Evolutionary conservation across 345 rosid genomes (phyloP), one percentile per base, ranked within the genome.

Genomic region (Salix arbutifolia): DNA sequence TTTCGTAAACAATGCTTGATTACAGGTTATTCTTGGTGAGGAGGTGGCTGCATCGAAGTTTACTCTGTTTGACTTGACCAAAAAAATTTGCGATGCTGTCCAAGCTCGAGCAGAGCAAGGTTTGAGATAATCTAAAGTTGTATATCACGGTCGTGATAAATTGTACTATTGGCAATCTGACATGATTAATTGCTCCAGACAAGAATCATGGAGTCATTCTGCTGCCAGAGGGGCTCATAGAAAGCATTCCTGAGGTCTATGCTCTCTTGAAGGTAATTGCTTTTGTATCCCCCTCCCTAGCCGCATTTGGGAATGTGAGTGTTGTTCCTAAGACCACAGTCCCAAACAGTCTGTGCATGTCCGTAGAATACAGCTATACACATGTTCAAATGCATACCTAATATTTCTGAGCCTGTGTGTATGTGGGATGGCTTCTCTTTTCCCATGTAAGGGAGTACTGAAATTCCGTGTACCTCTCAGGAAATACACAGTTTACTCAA

Each of bases 31-130:
- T 79, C 90, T 96, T 48, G 99, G 97, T 6, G 99, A 96, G 89
- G 99, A 96, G 85, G 97, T 96, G 71, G 97, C 99, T 77, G 97
- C 98, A 71, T 96, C 99, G 61, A 94, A 96, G 90, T 90, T 96
- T 83, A 96, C 99, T 17, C 90, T 96, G 74, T 94, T 94, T 81
- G 99, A 96, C 84, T 75, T 96, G 62, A 88, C 99, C 42, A 88
- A 80, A 76, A 94, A 94, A 85, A 88, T 94, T 68, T 96, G 99
- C 60, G 99, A 96, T 87, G 98, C 99, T 30, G 94, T 96, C 80
- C 97, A 91, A 87, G 94, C 95, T 69, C 91, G 99, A 82, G 97
- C 98, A 21, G 87, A 81, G 66, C 89, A 87, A 89, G 99, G 98
- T 94, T 78, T 82, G 48, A 48, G 52, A 76, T 56, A 70, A 67